Conservation (phyloP, 352 stramenopile species). For the Elongisporangium anandrum region DNA sequence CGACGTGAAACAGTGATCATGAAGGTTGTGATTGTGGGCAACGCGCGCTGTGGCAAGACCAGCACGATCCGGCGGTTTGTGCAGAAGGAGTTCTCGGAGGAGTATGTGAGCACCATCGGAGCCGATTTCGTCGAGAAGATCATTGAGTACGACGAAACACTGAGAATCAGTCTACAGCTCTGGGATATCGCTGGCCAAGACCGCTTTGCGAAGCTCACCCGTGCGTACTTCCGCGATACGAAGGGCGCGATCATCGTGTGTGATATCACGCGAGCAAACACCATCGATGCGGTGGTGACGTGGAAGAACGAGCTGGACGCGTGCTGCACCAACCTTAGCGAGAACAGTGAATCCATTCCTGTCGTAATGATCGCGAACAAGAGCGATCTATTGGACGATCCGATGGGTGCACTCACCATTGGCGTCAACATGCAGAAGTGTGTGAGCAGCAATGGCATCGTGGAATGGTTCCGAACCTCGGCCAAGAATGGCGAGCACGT, state of each 20-base stretch:
- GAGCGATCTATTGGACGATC: constrained; percentile 72
- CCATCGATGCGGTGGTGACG: constrained; percentile 74
- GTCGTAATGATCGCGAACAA: constrained; percentile 87
- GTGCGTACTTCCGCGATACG: constrained; percentile 79
- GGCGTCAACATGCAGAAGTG: constrained; percentile 87
- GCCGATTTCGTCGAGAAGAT: constrained; percentile 85
- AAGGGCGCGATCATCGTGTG: constrained; percentile 84
- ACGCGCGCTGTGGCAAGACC: constrained; percentile 86
- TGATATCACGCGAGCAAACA: constrained; percentile 83
- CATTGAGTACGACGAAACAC: constrained; percentile 50
- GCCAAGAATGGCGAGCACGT: constrained; percentile 69
- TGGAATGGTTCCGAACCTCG: constrained; percentile 76
- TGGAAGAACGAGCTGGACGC: constrained; percentile 83
- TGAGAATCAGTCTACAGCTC: constrained; percentile 72
- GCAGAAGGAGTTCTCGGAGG: constrained; percentile 62
- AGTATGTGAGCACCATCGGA: constrained; percentile 84
- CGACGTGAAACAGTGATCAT: constrained; percentile 52
- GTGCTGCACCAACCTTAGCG: constrained; percentile 48
- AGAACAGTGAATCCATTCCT: constrained; percentile 30
- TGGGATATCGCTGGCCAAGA: constrained; percentile 89
- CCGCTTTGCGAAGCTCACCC: constrained; percentile 85
- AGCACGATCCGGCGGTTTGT: constrained; percentile 81
- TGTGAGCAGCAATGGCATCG: constrained; percentile 59
- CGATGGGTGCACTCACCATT: constrained; percentile 58
- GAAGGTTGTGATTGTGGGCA: constrained; percentile 86